These are phyloP conservation scores for Globisporangium ultimum DNA, from an alignment of 352 stramenopile species.

Conservation along the genomic window DNA sequence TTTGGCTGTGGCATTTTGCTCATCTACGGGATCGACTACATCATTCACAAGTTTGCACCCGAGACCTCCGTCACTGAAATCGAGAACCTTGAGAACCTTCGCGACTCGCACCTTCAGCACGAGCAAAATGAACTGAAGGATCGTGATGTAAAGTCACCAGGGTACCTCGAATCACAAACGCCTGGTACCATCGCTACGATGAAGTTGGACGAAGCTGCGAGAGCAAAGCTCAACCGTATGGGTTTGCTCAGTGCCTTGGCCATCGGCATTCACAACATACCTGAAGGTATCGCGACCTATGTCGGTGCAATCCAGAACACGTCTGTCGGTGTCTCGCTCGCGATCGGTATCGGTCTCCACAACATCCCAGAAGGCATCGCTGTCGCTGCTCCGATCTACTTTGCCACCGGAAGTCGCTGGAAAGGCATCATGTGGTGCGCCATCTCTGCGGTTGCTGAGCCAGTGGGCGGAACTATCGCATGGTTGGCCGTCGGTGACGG, in stretches of 20 bases:
- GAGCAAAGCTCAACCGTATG: slow-evolving; percentile 29
- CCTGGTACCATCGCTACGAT: no score
- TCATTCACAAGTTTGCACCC: slow-evolving; percentile 27
- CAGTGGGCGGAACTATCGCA: slow-evolving; percentile 86
- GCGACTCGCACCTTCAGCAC: no score
- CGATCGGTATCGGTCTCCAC: slow-evolving; percentile 94
- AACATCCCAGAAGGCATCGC: slow-evolving; percentile 97
- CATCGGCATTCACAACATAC: slow-evolving; percentile 95
- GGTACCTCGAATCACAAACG: no score
- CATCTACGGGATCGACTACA: slow-evolving; percentile 43
- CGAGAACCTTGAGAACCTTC: no score
- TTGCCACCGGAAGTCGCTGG: slow-evolving; percentile 92
- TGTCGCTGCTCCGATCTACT: slow-evolving; percentile 96
- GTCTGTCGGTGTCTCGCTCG: slow-evolving; percentile 88
- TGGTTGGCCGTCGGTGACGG: slow-evolving; percentile 81
- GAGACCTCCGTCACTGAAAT: no score
- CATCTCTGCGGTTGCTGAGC: slow-evolving; percentile 89
- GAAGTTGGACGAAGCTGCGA: no score
- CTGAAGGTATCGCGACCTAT: slow-evolving; percentile 95
- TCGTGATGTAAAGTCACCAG: no score
- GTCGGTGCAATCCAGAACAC: slow-evolving; percentile 87
- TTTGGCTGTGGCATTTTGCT: slow-evolving; percentile 83
- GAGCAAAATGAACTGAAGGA: no score
- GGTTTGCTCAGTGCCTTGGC: slow-evolving; percentile 91
- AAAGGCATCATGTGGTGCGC: slow-evolving; percentile 94